phyloP scores from a whole-genome alignment of 1,284 basidiomycete genomes.

The Malassezia psittaci region DNA sequence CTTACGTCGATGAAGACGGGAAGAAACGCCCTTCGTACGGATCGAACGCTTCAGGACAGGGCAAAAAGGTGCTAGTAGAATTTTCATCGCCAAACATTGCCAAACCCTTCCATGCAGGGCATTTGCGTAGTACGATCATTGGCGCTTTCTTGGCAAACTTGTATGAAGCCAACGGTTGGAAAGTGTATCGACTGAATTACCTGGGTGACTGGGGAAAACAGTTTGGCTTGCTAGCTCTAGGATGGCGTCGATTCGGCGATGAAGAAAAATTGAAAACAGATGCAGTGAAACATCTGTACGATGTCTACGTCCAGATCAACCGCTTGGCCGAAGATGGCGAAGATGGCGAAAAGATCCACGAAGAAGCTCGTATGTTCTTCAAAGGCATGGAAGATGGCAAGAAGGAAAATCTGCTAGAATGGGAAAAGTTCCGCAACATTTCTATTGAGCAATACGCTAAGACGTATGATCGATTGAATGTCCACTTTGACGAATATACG shows the following conservation, averaged over 20 bases:
- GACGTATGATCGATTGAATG: slow-evolving; percentile 82
- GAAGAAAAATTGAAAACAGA: slow-evolving; percentile 73
- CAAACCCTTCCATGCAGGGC: slow-evolving; percentile 96
- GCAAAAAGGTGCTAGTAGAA: slow-evolving; percentile 54
- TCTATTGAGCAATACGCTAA: slow-evolving; percentile 83
- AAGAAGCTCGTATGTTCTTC: slow-evolving; percentile 78
- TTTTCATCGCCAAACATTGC: slow-evolving; percentile 97
- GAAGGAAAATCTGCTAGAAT: slow-evolving; percentile 68
- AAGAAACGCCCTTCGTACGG: slow-evolving; percentile 40
- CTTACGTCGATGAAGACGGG: slow-evolving; percentile 19
- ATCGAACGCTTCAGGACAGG: slow-evolving; percentile 37
- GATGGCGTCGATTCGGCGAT: slow-evolving; percentile 82
- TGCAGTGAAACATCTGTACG: slow-evolving; percentile 87
- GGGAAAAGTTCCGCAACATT: slow-evolving; percentile 83
- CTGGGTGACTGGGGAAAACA: slow-evolving; percentile 53
- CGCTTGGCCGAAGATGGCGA: slow-evolving; percentile 62
- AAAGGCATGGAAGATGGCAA: slow-evolving; percentile 88
- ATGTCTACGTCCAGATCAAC: slow-evolving; percentile 90
- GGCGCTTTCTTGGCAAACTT: slow-evolving; percentile 85
- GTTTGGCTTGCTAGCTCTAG: slow-evolving; percentile 68
- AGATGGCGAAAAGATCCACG: slow-evolving; percentile 60
- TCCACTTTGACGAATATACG: slow-evolving; percentile 84
- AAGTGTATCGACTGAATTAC: slow-evolving; percentile 83
- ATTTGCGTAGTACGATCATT: slow-evolving; percentile 92
- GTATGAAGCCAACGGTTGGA: slow-evolving; percentile 87